Conservation (phyloP, 805 yeast genomes). For the Kuraishia ogatae region DNA sequence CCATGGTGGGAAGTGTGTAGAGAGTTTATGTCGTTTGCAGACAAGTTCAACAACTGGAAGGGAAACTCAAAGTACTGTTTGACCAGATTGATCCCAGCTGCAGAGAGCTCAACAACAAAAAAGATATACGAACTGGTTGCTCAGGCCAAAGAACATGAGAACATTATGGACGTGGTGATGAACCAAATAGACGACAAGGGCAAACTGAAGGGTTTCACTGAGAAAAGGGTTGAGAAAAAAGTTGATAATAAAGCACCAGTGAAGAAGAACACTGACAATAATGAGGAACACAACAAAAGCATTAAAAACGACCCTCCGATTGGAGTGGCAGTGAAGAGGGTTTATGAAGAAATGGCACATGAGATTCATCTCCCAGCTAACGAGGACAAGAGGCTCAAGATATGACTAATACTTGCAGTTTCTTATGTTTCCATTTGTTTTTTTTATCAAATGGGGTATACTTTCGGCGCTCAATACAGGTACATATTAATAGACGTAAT, state of each 20-base stretch:
- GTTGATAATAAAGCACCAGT: too few relatives aligned
- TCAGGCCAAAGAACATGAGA: slow-evolving; percentile 45
- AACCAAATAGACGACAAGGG: slow-evolving; percentile 29
- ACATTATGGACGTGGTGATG: slow-evolving; percentile 28
- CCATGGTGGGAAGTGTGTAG: slow-evolving; percentile 47
- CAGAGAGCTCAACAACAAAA: slow-evolving; percentile 10
- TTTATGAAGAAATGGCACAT: neutral
- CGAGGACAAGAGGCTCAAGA: neutral
- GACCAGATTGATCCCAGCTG: slow-evolving; percentile 58
- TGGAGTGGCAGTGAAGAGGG: neutral
- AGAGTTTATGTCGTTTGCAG: slow-evolving; percentile 49
- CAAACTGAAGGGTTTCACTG: slow-evolving; percentile 4
- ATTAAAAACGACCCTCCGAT: too few relatives aligned
- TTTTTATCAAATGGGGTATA: neutral
- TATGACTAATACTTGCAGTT: too few relatives aligned
- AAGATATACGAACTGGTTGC: slow-evolving; percentile 48
- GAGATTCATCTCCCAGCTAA: neutral
- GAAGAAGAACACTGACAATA: neutral
- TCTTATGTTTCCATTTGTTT: neutral
- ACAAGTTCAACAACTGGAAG: slow-evolving; percentile 47
- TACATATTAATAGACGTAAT: neutral
- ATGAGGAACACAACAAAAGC: neutral
- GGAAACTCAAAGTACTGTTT: slow-evolving; percentile 80
- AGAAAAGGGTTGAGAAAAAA: slow-evolving; percentile 3
- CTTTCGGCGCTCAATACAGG: neutral